These are phyloP conservation scores for Cerrena zonata DNA, from an alignment of 1,284 basidiomycete genomes.

Conservation along the genomic window DNA sequence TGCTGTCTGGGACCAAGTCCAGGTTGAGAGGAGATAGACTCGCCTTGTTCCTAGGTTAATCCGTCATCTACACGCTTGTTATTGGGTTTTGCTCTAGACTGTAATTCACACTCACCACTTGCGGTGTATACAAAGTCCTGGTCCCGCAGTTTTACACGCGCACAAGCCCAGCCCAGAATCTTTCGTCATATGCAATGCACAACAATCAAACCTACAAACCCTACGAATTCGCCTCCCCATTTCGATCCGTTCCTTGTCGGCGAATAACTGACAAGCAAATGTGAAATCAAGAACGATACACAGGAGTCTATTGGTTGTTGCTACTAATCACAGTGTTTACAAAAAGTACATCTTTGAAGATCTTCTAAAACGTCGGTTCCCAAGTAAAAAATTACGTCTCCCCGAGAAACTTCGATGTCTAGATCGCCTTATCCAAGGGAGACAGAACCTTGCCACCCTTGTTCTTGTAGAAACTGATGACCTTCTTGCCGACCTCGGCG, in stretches of 20 bases:
- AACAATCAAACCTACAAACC: too few relatives aligned
- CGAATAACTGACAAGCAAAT: too few relatives aligned
- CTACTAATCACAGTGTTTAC: not conserved
- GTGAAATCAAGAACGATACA: not conserved
- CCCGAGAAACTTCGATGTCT: not conserved
- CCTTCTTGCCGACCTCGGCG: conserved; percentile 76
- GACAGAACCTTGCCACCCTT: conserved; percentile 70
- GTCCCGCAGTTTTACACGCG: too few relatives aligned
- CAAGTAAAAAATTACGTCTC: not conserved
- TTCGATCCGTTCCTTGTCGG: too few relatives aligned
- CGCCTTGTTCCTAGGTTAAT: not conserved
- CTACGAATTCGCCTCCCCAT: too few relatives aligned
- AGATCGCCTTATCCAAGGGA: conserved; percentile 72
- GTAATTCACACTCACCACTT: not conserved
- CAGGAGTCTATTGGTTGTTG: not conserved
- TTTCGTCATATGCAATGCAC: too few relatives aligned
- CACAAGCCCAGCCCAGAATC: too few relatives aligned
- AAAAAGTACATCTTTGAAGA: not conserved
- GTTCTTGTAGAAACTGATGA: conserved; percentile 83
- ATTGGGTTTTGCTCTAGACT: not conserved
- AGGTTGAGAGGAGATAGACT: conserved; percentile 55
- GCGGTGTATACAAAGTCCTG: too few relatives aligned
- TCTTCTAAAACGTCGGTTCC: not conserved
- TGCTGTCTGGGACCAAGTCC: conserved; percentile 75
- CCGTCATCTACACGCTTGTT: not conserved